Conservation (phyloP, 108 stramenopile genomes). For the Cyclotella cryptica region DNA sequence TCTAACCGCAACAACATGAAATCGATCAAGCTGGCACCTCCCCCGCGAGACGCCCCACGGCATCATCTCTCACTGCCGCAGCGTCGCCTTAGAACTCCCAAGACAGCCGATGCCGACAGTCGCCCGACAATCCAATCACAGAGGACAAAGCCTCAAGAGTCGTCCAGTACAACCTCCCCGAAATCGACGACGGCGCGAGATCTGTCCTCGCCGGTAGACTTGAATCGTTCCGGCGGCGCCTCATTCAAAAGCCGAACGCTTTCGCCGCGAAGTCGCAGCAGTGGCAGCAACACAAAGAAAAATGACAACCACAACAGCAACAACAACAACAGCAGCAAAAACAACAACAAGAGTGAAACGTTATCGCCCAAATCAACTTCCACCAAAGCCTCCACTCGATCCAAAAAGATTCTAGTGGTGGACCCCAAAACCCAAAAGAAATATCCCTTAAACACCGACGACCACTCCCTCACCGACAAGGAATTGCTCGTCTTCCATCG, state of each 20-base stretch:
- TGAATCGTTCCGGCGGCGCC: no score
- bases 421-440: conserved; percentile 42
- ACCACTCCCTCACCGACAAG: conserved; percentile 49
- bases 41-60: conserved; percentile 2
- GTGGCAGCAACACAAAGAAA: not conserved
- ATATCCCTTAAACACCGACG: conserved; percentile 31
- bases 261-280: conserved; percentile 2
- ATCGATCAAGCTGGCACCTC: not conserved
- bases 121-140: not conserved
- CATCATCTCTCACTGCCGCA: not conserved
- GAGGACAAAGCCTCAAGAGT: not conserved
- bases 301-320: not conserved
- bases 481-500: conserved; percentile 46
- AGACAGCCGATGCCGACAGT: not conserved
- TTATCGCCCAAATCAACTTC: not conserved
- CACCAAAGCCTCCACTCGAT: not conserved
- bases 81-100: not conserved
- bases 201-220: no score
- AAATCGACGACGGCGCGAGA: no score
- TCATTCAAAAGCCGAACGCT: no score
- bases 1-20: conserved; percentile 1
- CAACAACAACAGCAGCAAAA: no score
- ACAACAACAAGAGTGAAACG: not conserved
- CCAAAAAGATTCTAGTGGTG: conserved; percentile 38
- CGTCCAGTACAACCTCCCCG: no score